These are phyloP conservation scores for Pleomassaria siparia DNA, from an alignment of 2,329 filamentous ascomycete species.

Conservation along the genomic window DNA sequence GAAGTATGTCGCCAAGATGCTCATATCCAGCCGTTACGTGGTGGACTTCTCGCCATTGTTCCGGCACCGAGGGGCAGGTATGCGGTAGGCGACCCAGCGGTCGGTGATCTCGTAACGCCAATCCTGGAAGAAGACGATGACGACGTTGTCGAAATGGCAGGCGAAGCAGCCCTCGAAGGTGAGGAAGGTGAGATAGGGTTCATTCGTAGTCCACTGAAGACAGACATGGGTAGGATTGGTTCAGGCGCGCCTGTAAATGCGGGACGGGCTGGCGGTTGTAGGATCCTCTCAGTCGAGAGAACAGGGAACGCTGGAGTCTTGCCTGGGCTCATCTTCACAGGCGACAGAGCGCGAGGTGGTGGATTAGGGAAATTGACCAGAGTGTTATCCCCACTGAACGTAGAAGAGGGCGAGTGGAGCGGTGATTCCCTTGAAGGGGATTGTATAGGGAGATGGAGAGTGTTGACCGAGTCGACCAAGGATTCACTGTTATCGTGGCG, in stretches of 20 bases:
- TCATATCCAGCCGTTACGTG: slow-evolving; percentile 40
- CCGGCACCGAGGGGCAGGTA: slow-evolving; percentile 38
- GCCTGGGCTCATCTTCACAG: slow-evolving; percentile 23
- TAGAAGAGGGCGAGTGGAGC: slow-evolving; percentile 11
- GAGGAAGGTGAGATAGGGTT: slow-evolving; percentile 35
- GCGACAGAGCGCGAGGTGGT: slow-evolving; percentile 17
- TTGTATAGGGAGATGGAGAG: slow-evolving; percentile 36
- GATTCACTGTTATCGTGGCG: slow-evolving; percentile 27
- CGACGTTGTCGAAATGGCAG: slow-evolving; percentile 3
- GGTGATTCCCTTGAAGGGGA: slow-evolving; percentile 18
- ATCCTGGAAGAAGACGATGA: slow-evolving; percentile 1
- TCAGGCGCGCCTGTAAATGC: slow-evolving; percentile 10
- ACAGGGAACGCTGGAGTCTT: slow-evolving; percentile 29
- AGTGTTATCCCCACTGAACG: neutral
- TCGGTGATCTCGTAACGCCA: slow-evolving; percentile 4
- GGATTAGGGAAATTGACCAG: slow-evolving; percentile 25
- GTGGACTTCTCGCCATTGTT: slow-evolving; percentile 39
- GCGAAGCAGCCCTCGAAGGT: slow-evolving; percentile 3
- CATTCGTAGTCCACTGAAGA: slow-evolving; percentile 36
- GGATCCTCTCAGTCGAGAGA: slow-evolving; percentile 35
- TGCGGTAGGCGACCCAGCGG: slow-evolving; percentile 29
- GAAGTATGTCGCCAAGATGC: neutral
- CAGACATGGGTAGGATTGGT: slow-evolving; percentile 11
- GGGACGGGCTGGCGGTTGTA: slow-evolving; percentile 31
- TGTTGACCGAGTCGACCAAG: slow-evolving; percentile 18